Evolutionary conservation across 495 filamentous ascomycete species (phyloP).

Genomic region (Penicillium maclennaniae): DNA sequence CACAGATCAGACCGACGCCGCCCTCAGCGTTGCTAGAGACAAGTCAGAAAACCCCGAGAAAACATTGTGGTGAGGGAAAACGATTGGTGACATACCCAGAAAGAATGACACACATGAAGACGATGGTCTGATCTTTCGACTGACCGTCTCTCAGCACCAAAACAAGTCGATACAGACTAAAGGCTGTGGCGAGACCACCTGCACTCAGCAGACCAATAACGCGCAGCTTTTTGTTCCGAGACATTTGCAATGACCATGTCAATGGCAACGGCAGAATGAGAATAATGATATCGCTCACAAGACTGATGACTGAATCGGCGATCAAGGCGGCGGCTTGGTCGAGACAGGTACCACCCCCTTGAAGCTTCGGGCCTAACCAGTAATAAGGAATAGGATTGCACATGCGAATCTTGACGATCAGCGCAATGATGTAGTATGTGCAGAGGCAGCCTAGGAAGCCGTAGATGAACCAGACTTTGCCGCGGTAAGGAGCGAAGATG

Average conservation of each 20-base stretch:
- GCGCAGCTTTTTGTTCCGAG: conserved; percentile 40
- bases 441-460: conserved; percentile 41
- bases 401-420: conserved; percentile 27
- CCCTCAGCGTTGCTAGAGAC: conserved; percentile 42
- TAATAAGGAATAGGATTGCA: conserved; percentile 19
- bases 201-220: conserved; percentile 44
- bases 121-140: conserved; percentile 34
- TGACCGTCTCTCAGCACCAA: conserved; percentile 35
- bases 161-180: conserved; percentile 43
- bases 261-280: conserved; percentile 44
- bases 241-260: conserved; percentile 47
- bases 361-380: conserved; percentile 13
- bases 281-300: conserved; percentile 45
- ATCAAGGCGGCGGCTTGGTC: conserved; percentile 41
- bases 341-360: conserved; percentile 30
- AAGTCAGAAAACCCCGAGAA: background rate
- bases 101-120: conserved; percentile 43
- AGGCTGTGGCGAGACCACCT: conserved; percentile 44
- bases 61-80: background rate
- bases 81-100: conserved; percentile 37
- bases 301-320: conserved; percentile 47
- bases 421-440: conserved; percentile 32
- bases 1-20: conserved; percentile 46
- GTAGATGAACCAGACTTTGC: conserved; percentile 41
- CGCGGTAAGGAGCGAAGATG: conserved; percentile 42